A percentile compares a stretch with the other conserved stretches of the same genome.
These are phyloP conservation scores for Alternaria arbusti DNA, from an alignment of 2,329 filamentous ascomycete species.

Conservation along the genomic window DNA sequence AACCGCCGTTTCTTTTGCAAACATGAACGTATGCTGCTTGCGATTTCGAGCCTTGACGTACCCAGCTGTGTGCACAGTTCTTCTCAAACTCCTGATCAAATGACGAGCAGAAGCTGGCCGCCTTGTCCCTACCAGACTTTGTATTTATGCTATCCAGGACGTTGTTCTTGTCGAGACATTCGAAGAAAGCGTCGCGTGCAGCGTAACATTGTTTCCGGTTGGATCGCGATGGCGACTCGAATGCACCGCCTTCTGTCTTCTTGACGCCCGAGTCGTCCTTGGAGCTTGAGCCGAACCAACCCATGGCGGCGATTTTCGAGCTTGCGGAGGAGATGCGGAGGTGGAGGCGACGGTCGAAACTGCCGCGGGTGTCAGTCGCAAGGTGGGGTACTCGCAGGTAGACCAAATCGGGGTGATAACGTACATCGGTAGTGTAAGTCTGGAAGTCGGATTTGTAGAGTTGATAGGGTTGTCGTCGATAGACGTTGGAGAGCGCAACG, in stretches of 20 bases:
- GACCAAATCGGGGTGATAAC: background rate
- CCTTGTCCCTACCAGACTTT: constrained; percentile 58
- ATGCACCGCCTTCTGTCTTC: constrained; percentile 59
- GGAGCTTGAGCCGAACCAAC: constrained; percentile 57
- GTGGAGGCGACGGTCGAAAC: constrained; percentile 2
- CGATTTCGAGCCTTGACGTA: constrained; percentile 55
- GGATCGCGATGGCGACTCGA: constrained; percentile 81
- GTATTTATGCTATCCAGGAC: constrained; percentile 76
- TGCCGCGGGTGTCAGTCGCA: constrained; percentile 11
- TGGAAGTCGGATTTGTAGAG: background rate
- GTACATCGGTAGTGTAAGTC: background rate
- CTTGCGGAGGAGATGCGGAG: constrained; percentile 13
- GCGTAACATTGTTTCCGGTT: constrained; percentile 89
- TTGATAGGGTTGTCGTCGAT: background rate
- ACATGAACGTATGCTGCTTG: background rate
- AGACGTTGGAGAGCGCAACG: constrained; percentile 1
- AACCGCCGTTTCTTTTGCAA: background rate
- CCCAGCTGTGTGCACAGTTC: constrained; percentile 91
- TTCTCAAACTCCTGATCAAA: constrained; percentile 75
- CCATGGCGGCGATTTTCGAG: constrained; percentile 54
- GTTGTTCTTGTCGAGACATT: constrained; percentile 79
- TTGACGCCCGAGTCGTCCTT: constrained; percentile 42
- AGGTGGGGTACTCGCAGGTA: too few relatives aligned
- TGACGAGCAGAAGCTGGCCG: constrained; percentile 62
- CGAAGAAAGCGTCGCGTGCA: constrained; percentile 85